Percentiles rank a stretch among this genome's conserved stretches.
These are phyloP conservation scores for Globisporangium acanthophoron DNA, from an alignment of 352 stramenopile species.

Conservation along the genomic window DNA sequence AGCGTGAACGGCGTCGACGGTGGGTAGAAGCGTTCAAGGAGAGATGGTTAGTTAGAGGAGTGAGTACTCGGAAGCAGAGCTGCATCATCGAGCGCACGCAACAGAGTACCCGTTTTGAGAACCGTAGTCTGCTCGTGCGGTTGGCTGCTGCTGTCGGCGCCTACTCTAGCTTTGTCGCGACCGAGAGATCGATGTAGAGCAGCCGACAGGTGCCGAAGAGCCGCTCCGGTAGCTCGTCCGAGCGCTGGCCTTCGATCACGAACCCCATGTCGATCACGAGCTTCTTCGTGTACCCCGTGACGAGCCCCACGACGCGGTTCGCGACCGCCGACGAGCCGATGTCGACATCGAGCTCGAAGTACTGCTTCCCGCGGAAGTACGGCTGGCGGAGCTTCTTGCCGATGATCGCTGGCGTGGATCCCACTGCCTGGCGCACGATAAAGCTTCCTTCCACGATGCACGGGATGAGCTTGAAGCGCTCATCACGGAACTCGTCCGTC, in stretches of 20 bases:
- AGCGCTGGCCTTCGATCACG: conserved; percentile 54
- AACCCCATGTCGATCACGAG: conserved; percentile 83
- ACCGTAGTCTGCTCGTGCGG: too few relatives aligned
- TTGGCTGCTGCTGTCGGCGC: background rate
- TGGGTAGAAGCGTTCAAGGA: too few relatives aligned
- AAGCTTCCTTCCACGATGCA: conserved; percentile 78
- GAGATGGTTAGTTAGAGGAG: too few relatives aligned
- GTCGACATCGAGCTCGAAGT: conserved; percentile 77
- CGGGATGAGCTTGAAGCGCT: conserved; percentile 80
- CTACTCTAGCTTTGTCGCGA: conserved; percentile 26
- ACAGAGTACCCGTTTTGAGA: too few relatives aligned
- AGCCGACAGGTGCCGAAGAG: conserved; percentile 59
- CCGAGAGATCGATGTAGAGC: conserved; percentile 54
- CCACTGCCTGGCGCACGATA: conserved; percentile 74
- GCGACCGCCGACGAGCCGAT: conserved; percentile 67
- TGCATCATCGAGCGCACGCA: too few relatives aligned
- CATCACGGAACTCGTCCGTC: conserved; percentile 70
- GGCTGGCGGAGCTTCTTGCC: conserved; percentile 74
- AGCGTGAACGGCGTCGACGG: too few relatives aligned
- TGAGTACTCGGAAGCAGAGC: too few relatives aligned
- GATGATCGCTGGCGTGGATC: conserved; percentile 62
- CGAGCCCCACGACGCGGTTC: conserved; percentile 68
- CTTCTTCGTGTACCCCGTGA: conserved; percentile 73
- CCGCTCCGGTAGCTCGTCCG: conserved; percentile 63
- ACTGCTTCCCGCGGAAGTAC: conserved; percentile 52